Evolutionary conservation across 129 eudicot species (phyloP).

Genomic region (Flaveria trinervia): DNA sequence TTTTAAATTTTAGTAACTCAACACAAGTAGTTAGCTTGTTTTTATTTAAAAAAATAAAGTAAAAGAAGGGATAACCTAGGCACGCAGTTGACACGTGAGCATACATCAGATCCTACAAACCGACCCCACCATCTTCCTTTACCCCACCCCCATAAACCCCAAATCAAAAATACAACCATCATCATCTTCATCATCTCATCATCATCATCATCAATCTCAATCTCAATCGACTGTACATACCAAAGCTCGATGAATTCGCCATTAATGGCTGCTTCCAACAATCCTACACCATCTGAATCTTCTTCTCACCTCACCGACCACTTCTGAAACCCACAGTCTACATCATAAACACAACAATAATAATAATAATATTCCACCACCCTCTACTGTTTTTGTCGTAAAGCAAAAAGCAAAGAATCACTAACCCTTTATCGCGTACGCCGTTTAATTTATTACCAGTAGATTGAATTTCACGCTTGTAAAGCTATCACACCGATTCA

Average conservation of each 20-base stretch:
- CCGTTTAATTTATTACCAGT: slow-evolving; percentile 12
- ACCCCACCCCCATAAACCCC: slow-evolving; percentile 21
- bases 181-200: neutral
- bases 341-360: neutral
- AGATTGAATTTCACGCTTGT: slow-evolving; percentile 39
- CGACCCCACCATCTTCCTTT: slow-evolving; percentile 32
- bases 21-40: no score
- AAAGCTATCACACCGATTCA: slow-evolving; percentile 29
- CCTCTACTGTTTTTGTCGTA: slow-evolving; percentile 28
- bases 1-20: no score
- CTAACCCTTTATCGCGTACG: slow-evolving; percentile 36
- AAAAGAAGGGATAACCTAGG: slow-evolving; percentile 3
- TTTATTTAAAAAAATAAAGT: no score
- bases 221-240: neutral
- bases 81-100: slow-evolving; percentile 21
- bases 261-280: slow-evolving; percentile 22
- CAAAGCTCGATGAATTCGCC: slow-evolving; percentile 14
- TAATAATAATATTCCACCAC: no score
- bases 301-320: slow-evolving; percentile 26
- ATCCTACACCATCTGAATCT: slow-evolving; percentile 1
- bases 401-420: slow-evolving; percentile 38
- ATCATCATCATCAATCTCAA: neutral
- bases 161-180: neutral
- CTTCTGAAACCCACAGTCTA: slow-evolving; percentile 28
- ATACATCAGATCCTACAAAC: slow-evolving; percentile 28